Conservation (phyloP, 2,329 filamentous ascomycete genomes). For the Penicillium sp. region DNA sequence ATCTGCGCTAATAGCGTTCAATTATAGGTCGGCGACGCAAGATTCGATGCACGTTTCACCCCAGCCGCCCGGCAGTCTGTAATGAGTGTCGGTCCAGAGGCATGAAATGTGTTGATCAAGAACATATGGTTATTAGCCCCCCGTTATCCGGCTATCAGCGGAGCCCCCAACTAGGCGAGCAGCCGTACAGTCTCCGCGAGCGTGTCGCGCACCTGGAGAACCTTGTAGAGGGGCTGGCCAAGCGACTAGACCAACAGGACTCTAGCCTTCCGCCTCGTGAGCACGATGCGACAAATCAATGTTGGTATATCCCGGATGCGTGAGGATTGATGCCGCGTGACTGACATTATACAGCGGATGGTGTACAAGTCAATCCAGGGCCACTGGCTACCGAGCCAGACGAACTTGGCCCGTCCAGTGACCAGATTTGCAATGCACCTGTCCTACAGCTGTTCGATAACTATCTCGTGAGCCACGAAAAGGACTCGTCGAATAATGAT, state of each 20-base stretch:
- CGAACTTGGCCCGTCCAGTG: constrained; percentile 22
- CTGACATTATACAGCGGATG: constrained; percentile 4
- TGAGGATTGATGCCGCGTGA: neutral
- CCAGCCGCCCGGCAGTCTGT: constrained; percentile 34
- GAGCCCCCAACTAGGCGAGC: constrained; percentile 19
- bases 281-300: neutral
- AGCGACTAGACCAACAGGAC: constrained; percentile 29
- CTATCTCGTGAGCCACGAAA: constrained; percentile 33
- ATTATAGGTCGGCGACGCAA: constrained; percentile 40
- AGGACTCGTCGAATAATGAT: constrained; percentile 27
- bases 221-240: constrained; percentile 35
- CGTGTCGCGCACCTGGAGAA: constrained; percentile 39
- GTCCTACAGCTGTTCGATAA: constrained; percentile 41
- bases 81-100: constrained; percentile 43
- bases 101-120: constrained; percentile 41
- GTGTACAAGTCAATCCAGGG: neutral
- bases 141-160: neutral
- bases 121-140: constrained; percentile 22
- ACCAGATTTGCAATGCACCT: constrained; percentile 35
- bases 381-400: constrained; percentile 17
- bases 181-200: constrained; percentile 39
- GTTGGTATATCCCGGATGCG: neutral
- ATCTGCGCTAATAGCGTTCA: neutral
- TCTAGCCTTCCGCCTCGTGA: constrained; percentile 4
- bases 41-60: constrained; percentile 43